A percentile compares a stretch with the other conserved stretches of the same genome.
Conservation (phyloP, 2,329 filamentous ascomycete genomes). For the Penicillium sp. region DNA sequence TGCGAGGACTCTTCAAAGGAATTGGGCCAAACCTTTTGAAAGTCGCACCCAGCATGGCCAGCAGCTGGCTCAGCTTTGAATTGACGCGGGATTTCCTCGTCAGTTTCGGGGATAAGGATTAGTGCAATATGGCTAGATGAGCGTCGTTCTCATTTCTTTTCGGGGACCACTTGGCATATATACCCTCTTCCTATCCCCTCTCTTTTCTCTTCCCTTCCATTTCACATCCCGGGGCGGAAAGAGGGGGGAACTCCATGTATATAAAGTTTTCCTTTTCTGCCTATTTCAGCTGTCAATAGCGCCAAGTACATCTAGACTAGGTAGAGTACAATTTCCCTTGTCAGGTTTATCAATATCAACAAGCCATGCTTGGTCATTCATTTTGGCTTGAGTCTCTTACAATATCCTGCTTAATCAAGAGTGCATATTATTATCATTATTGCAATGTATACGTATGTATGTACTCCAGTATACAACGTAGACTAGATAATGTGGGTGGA, state of each 20-base stretch:
- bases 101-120: constrained; percentile 44
- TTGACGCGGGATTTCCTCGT: constrained; percentile 85
- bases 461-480: background rate
- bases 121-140: constrained; percentile 20
- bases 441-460: too few relatives aligned
- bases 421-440: background rate
- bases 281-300: background rate
- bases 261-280: background rate
- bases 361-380: too few relatives aligned
- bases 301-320: background rate
- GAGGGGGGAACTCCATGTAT: background rate
- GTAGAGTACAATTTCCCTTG: background rate
- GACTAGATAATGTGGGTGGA: background rate
- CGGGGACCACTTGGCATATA: background rate
- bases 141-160: background rate
- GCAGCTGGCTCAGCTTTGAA: constrained; percentile 97
- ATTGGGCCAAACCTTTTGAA: constrained; percentile 94
- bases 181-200: background rate
- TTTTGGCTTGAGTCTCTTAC: too few relatives aligned
- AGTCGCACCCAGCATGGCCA: constrained; percentile 97
- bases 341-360: too few relatives aligned
- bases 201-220: background rate
- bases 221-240: background rate
- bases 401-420: too few relatives aligned
- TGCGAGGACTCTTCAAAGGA: constrained; percentile 88